Base-by-base conservation (phyloP, 2,329 filamentous ascomycete species). In the Harringtonia aguacate region DNA sequence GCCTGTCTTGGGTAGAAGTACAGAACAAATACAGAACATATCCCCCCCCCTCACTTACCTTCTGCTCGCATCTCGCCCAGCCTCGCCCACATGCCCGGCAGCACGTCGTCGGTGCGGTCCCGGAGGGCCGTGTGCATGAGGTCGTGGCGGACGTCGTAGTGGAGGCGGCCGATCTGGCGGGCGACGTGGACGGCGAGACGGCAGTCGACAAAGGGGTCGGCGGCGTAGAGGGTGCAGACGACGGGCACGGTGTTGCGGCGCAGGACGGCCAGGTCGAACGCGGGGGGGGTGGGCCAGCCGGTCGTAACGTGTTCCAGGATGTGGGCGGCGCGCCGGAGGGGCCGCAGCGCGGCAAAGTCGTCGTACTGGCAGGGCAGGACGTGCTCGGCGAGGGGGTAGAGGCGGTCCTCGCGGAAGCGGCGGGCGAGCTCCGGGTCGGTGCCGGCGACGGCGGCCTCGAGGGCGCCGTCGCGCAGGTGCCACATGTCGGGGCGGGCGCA, bases 341-440 rank as follows among this genome's bases (percentile, higher is more conserved):
- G 30, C 8, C 18, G 31, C 20, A 57, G 47, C 3, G 28, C 34
- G 1, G 28, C 30, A 36, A 52, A 55, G 18, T 46, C 41, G 10
- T 48, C 42, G 31, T 48, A 54, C 48, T 54, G 50, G 43, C 49
- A 53, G 4, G 21, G 49, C 43, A 49, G 54, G 18, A 56, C 41
- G 43, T 54, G 52, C 48, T 57, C 55, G 27, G 48, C 53, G 2
- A 49, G 49, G 30, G 56, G 43, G 47, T 53, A 52, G 21, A 55
- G 39, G 15, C 15, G 43, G 37, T 31, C 21, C 4, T 13, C 3
- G 15, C 9, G 12, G 18, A 37, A 31, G 8, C 24, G 40, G 6
- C 3, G 13, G 13, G 15, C n/a, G 9, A 43, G 41, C 17, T 3
- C 17, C 22, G 2, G 14, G 21, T 41, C 34, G 7, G 10, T 18